Evolutionary conservation across 129 eudicot species (phyloP).

Genomic region (Flaveria ramosissima): DNA sequence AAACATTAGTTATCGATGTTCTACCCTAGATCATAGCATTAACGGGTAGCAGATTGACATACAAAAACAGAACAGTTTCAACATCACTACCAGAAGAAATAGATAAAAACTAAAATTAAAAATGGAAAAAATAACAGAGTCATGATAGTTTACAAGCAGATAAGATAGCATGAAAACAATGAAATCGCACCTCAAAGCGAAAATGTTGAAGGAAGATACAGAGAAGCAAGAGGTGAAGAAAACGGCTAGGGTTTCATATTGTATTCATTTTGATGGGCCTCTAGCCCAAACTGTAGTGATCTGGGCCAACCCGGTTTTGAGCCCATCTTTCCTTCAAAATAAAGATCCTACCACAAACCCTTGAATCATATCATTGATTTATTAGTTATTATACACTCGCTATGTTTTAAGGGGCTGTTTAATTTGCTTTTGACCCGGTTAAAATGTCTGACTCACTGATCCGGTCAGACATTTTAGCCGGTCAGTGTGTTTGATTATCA

Average conservation of each 20-base stretch:
- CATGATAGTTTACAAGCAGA: slow-evolving; percentile 4
- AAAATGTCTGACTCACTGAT: too few species aligned
- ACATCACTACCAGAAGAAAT: not conserved
- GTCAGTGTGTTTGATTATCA: too few species aligned
- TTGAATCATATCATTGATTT: too few species aligned
- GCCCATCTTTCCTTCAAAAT: not conserved
- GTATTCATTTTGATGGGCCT: not conserved
- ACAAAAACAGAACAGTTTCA: not conserved
- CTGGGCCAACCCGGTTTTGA: too few species aligned
- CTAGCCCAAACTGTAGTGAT: not conserved
- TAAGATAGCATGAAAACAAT: not conserved
- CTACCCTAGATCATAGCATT: not conserved
- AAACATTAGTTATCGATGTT: not conserved
- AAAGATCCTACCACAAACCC: not conserved
- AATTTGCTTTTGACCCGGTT: too few species aligned
- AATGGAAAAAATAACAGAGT: not conserved
- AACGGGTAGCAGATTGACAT: not conserved
- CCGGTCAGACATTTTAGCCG: too few species aligned
- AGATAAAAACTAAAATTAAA: not conserved
- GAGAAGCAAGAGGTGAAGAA: not conserved
- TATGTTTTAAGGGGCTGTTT: too few species aligned
- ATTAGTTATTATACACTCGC: too few species aligned
- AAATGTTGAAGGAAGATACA: not conserved
- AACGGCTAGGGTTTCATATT: slow-evolving; percentile 21
- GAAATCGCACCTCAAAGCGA: slow-evolving; percentile 16